These are phyloP conservation scores for Aspergillus saccharolyticus DNA, from an alignment of 495 filamentous ascomycete genomes.

Conservation along the genomic window DNA sequence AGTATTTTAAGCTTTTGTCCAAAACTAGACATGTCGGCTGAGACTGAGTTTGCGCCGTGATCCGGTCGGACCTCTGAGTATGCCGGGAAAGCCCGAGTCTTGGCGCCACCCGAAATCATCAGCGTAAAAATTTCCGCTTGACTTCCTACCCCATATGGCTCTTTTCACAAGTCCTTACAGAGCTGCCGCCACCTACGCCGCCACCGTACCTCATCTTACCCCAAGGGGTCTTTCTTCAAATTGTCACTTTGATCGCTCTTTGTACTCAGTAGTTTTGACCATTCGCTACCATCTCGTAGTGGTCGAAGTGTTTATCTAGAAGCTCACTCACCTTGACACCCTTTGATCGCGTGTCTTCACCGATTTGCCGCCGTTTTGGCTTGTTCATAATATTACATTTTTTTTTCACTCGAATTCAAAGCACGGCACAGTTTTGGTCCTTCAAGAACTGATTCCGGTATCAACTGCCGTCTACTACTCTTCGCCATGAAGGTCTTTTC, in stretches of 20 bases:
- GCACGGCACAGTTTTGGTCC: neutral
- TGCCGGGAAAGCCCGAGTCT: slow-evolving; percentile 22
- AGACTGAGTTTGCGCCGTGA: too few relatives aligned
- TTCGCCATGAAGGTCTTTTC: slow-evolving; percentile 87
- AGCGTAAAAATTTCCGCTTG: neutral
- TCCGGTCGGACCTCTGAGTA: neutral
- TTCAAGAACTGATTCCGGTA: neutral
- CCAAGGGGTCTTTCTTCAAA: neutral
- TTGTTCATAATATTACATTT: neutral
- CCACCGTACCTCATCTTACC: neutral
- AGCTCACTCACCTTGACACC: neutral
- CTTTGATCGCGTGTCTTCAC: neutral
- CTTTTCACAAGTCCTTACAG: neutral
- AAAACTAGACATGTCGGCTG: too few relatives aligned
- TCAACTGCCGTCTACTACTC: neutral
- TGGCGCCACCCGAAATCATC: neutral
- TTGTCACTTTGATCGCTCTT: neutral
- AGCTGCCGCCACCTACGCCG: neutral
- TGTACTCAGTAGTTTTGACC: neutral
- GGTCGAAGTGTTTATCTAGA: neutral
- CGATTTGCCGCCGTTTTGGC: neutral
- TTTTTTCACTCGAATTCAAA: neutral
- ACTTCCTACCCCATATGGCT: neutral
- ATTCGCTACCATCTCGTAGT: neutral
- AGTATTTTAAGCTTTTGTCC: too few relatives aligned